These are phyloP conservation scores for Apiotrichum gamsii DNA, from an alignment of 1,284 basidiomycete genomes.

Conservation along the genomic window DNA sequence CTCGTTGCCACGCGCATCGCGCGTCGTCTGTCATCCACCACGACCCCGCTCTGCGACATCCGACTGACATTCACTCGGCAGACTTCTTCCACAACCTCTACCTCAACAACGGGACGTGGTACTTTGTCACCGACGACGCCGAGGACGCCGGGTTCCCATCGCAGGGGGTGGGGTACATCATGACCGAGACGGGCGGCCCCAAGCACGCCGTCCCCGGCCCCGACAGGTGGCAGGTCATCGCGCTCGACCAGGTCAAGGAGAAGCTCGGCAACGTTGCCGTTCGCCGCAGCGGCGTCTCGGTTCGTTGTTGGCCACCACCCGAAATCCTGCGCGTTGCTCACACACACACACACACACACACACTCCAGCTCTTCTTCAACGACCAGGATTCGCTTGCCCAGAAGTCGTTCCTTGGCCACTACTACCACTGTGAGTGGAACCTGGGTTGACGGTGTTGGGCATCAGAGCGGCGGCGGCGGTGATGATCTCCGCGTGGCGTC, in stretches of 20 bases:
- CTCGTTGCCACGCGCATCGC: too few species aligned
- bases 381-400: conserved; percentile 7
- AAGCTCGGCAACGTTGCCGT: conserved; percentile 21
- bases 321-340: too few species aligned
- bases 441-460: too few species aligned
- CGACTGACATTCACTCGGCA: conserved; percentile 6
- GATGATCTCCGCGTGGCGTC: too few species aligned
- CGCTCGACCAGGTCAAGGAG: neutral
- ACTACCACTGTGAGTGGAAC: conserved; percentile 32
- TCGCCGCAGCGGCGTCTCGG: conserved; percentile 19
- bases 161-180: conserved; percentile 2
- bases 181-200: conserved; percentile 4
- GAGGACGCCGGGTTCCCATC: conserved; percentile 21
- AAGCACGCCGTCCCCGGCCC: neutral
- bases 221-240: neutral
- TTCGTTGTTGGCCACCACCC: too few species aligned
- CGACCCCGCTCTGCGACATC: too few species aligned
- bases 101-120: conserved; percentile 30
- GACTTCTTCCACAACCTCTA: conserved; percentile 56
- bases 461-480: too few species aligned
- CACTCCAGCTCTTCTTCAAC: conserved; percentile 15
- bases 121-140: conserved; percentile 32
- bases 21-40: neutral
- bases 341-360: too few species aligned
- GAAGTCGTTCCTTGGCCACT: conserved; percentile 24